phyloP scores from a whole-genome alignment of 768 basidiomycete genomes.

The Cystofilobasidium capitatum region DNA sequence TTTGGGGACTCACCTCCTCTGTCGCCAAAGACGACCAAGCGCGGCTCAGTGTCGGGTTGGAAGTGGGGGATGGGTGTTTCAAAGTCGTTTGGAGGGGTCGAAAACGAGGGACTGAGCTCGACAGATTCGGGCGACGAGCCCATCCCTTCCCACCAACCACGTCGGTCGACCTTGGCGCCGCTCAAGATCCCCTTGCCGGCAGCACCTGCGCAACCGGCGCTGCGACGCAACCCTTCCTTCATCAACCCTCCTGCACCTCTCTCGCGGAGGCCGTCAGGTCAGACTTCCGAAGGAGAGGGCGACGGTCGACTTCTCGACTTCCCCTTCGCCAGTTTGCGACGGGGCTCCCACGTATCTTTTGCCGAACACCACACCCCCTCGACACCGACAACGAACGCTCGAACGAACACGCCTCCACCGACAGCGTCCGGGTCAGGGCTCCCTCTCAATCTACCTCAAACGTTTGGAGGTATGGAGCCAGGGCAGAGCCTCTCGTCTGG shows the following conservation, averaged over 20 bases:
- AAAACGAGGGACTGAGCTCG: not conserved
- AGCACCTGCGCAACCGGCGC: constrained; percentile 6
- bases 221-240: constrained; percentile 11
- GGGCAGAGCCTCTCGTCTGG: not conserved
- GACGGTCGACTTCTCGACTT: not conserved
- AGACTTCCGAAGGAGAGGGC: not conserved
- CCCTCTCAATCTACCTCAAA: not conserved
- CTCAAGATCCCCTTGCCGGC: constrained; percentile 14
- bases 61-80: constrained; percentile 13
- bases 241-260: not conserved
- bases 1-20: constrained; percentile 29
- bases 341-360: constrained; percentile 24
- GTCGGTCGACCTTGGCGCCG: not conserved
- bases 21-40: not conserved
- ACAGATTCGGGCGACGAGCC: not conserved
- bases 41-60: constrained; percentile 11
- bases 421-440: no score
- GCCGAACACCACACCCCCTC: not conserved
- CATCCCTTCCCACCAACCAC: not conserved
- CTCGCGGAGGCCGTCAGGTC: not conserved
- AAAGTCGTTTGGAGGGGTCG: not conserved
- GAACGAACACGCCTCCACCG: not conserved
- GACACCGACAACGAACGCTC: not conserved
- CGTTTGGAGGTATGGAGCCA: not conserved
- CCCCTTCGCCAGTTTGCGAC: not conserved